Conservation (phyloP, 305 asterid genomes). For the Striga hermonthica region DNA sequence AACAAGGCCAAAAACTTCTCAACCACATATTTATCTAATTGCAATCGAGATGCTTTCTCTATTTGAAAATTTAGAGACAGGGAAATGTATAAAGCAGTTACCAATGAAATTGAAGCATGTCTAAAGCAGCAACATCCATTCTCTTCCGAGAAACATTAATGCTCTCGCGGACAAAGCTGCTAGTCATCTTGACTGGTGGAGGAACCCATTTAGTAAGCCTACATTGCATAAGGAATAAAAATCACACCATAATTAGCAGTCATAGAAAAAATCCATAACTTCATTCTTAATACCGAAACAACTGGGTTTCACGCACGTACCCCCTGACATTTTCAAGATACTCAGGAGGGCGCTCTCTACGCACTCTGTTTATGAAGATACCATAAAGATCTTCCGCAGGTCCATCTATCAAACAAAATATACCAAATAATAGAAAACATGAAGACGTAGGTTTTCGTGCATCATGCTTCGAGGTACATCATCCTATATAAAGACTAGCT, state of each 20-base stretch:
- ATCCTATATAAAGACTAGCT: neutral
- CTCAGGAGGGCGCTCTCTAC: slow-evolving; percentile 95
- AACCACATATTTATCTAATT: neutral
- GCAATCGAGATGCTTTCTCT: neutral
- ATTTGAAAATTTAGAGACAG: slow-evolving; percentile 2
- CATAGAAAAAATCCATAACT: neutral
- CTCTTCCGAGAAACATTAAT: slow-evolving; percentile 73
- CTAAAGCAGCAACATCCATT: slow-evolving; percentile 87
- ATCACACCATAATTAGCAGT: neutral
- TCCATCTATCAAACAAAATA: slow-evolving; percentile 57
- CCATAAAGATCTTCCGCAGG: slow-evolving; percentile 99
- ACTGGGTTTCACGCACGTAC: slow-evolving; percentile 38
- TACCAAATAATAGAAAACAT: slow-evolving; percentile 13
- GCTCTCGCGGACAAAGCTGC: slow-evolving; percentile 70
- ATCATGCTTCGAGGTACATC: neutral
- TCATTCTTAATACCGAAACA: slow-evolving; percentile 7
- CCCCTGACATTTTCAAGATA: slow-evolving; percentile 81
- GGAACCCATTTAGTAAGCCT: slow-evolving; percentile 99
- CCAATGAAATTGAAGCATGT: slow-evolving; percentile 99
- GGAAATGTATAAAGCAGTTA: slow-evolving; percentile 29
- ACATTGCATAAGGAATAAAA: slow-evolving; percentile 31
- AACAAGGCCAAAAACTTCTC: neutral
- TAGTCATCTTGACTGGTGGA: slow-evolving; percentile 95
- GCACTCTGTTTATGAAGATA: slow-evolving; percentile 83
- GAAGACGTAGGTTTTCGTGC: neutral